These are phyloP conservation scores for Acacia acuminata DNA, from an alignment of 306 rosid species.

Conservation along the genomic window DNA sequence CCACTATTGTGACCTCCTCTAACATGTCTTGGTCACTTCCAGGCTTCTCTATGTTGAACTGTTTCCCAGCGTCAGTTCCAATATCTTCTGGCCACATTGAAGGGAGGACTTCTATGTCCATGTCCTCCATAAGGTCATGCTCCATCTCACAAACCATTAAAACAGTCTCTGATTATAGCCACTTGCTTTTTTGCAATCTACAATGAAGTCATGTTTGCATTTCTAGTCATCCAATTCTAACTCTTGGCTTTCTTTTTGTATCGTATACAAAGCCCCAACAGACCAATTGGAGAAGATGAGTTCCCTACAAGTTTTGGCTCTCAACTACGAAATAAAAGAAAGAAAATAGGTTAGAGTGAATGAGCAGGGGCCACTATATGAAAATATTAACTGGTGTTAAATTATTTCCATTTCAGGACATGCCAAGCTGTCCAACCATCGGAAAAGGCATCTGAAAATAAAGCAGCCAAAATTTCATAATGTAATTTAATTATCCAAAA, in stretches of 20 bases:
- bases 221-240: neutral
- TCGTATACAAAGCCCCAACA: neutral
- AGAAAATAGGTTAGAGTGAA: neutral
- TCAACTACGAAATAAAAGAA: neutral
- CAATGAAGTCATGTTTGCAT: neutral
- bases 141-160: conserved; percentile 77
- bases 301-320: neutral
- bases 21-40: conserved; percentile 82
- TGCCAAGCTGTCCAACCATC: conserved; percentile 4
- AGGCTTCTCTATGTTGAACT: conserved; percentile 79
- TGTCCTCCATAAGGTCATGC: conserved; percentile 57
- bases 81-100: conserved; percentile 99
- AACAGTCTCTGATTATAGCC: conserved; percentile 36
- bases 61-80: conserved; percentile 65
- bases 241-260: neutral
- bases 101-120: conserved; percentile 70
- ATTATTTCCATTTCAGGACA: neutral
- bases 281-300: neutral
- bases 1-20: conserved; percentile 72
- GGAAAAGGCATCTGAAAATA: conserved; percentile 16
- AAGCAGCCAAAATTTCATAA: neutral
- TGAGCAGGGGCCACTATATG: neutral
- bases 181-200: neutral
- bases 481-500: neutral
- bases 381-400: neutral